phyloP scores from a whole-genome alignment of 345 rosid species.

The Bruguiera parviflora region DNA sequence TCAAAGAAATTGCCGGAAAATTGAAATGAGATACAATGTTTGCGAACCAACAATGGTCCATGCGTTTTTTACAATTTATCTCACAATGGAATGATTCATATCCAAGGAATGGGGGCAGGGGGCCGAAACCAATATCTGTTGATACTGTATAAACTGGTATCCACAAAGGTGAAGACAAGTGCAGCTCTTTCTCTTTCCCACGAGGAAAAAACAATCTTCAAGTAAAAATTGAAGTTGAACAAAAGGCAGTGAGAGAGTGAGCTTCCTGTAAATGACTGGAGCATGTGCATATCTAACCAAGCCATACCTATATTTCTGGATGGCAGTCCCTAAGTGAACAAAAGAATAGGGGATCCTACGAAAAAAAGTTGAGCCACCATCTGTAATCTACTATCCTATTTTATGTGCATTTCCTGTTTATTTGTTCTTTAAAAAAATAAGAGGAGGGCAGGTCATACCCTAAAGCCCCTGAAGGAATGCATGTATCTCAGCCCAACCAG shows the following conservation, averaged over 20 bases:
- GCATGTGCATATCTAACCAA: slow-evolving; percentile 2
- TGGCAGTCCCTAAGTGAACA: slow-evolving; percentile 15
- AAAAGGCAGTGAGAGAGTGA: neutral
- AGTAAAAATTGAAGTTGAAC: neutral
- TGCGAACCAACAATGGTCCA: too few relatives aligned
- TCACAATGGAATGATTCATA: too few relatives aligned
- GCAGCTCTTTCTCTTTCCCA: slow-evolving; percentile 5
- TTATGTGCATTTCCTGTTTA: slow-evolving; percentile 18
- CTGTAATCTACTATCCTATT: slow-evolving; percentile 10
- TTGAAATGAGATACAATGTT: too few relatives aligned
- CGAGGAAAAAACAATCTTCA: neutral
- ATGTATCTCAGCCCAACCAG: slow-evolving; percentile 22
- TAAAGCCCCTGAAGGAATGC: slow-evolving; percentile 10
- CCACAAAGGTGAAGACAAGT: neutral
- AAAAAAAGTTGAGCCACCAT: slow-evolving; percentile 27
- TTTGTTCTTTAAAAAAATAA: neutral
- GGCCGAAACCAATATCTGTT: too few relatives aligned
- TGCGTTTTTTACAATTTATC: too few relatives aligned
- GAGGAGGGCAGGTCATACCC: too few relatives aligned
- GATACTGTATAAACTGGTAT: neutral
- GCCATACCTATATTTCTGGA: neutral
- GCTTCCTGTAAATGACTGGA: neutral
- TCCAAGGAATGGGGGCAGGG: too few relatives aligned
- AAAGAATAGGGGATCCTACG: slow-evolving; percentile 9
- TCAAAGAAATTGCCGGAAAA: too few relatives aligned